Evolutionary conservation across 805 yeast genomes (phyloP).

Genomic region (Blastobotrys parvus): DNA sequence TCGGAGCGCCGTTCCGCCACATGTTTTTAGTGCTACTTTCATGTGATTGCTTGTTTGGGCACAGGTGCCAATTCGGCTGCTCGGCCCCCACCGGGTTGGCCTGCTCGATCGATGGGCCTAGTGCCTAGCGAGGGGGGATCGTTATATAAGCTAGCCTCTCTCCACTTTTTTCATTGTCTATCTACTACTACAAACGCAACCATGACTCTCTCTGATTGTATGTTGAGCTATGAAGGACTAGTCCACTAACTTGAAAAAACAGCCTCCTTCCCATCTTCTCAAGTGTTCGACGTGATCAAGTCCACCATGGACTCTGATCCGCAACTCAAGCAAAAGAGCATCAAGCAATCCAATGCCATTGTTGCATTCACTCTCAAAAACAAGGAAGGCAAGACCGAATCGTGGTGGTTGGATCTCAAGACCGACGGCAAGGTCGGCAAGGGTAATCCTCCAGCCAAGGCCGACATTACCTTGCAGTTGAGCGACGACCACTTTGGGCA

Average conservation of each 20-base stretch:
- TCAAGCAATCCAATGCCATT: slow-evolving; percentile 47
- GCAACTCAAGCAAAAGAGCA: slow-evolving; percentile 25
- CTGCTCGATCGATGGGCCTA: too few relatives aligned
- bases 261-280: slow-evolving; percentile 32
- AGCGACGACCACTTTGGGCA: slow-evolving; percentile 62
- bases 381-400: slow-evolving; percentile 47
- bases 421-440: slow-evolving; percentile 44
- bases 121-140: too few relatives aligned
- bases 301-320: slow-evolving; percentile 25
- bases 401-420: slow-evolving; percentile 66
- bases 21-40: too few relatives aligned
- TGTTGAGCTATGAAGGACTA: background rate
- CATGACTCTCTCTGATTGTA: slow-evolving; percentile 11
- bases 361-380: slow-evolving; percentile 62
- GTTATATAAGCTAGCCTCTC: background rate
- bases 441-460: slow-evolving; percentile 34
- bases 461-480: slow-evolving; percentile 59
- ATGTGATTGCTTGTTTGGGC: too few relatives aligned
- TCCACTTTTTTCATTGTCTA: background rate
- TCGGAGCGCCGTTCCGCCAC: too few relatives aligned
- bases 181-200: background rate
- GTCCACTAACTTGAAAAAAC: slow-evolving; percentile 1
- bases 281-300: slow-evolving; percentile 31
- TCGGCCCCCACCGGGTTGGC: too few relatives aligned
- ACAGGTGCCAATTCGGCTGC: too few relatives aligned